Evolutionary conservation across 768 basidiomycete genomes (phyloP), one percentile per base, ranked within the genome.

Genomic region (Cyathus striatus): DNA sequence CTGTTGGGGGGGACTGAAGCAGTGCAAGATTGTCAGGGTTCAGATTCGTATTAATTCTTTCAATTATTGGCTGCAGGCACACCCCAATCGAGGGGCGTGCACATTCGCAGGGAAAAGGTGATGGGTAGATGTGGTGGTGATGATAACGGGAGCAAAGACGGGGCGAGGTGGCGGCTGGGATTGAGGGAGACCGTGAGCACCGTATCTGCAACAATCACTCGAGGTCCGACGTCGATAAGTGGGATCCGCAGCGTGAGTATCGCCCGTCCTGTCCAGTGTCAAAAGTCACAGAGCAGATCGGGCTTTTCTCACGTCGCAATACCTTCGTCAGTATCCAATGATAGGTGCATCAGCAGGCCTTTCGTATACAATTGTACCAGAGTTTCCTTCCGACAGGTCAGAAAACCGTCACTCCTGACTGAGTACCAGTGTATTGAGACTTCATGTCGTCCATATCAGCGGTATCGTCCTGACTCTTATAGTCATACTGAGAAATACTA

Each of bases 391-490:
- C n/a, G 33, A 34, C 42, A 23, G 36, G 84, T 69, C 76, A 92
- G 65, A 88, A 92, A 50, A 88, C 87, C 27, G 90, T 92, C 49
- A 92, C 75, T 35, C 90, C 89, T 38, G 81, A 79, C 58, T 90
- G 90, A 13, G 88, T 90, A 21, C 85, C 86, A 6, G 86, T 70
- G 59, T 92, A 92, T 63, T 93, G 90, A 44, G 82, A 85, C 68
- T 90, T 88, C 75, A 91, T 79, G 59, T 93, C 90, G 58, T 92
- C 90, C 57, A 81, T 59, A 57, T 91, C 90, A 23, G 69, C 74
- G 34, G 75, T 73, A 45, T 87, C 90, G 56, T 91, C 90, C 60
- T 91, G 90, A 55, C 88, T 90, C 79, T 92, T 92, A 66, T 92
- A 92, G 50, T 79, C 77, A 56, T 90, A 78, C 55, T 78, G 79